A percentile compares a stretch with the other conserved stretches of the same genome.
Conservation (phyloP, 2,329 filamentous ascomycete genomes). For the Fusarium dlaminii region DNA sequence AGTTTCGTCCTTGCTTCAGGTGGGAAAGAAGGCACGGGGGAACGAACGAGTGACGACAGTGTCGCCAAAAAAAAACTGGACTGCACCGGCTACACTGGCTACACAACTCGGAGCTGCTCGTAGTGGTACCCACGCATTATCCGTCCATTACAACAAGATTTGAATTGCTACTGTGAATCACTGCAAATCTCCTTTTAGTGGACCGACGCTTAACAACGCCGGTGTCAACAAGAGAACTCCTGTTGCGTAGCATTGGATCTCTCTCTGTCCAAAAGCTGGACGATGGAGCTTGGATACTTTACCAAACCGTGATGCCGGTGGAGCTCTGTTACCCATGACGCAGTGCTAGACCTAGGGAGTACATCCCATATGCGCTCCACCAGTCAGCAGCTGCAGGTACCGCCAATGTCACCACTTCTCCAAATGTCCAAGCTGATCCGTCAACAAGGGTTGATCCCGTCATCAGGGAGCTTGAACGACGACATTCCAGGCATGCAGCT, state of each 20-base stretch:
- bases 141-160: background rate
- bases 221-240: constrained; percentile 7
- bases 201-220: constrained; percentile 19
- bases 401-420: constrained; percentile 23
- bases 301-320: constrained; percentile 30
- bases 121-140: background rate
- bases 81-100: background rate
- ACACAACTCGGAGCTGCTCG: background rate
- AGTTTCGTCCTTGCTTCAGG: constrained; percentile 22
- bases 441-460: constrained; percentile 28
- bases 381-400: constrained; percentile 16
- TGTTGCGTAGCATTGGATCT: background rate
- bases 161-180: background rate
- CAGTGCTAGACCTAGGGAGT: constrained; percentile 25
- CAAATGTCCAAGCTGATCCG: constrained; percentile 24
- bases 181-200: constrained; percentile 9
- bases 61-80: constrained; percentile 31
- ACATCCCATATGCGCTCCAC: constrained; percentile 3
- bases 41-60: constrained; percentile 29
- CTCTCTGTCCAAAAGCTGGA: constrained; percentile 18
- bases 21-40: constrained; percentile 8
- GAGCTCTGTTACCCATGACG: constrained; percentile 38
- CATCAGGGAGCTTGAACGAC: constrained; percentile 31
- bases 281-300: constrained; percentile 30
- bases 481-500: constrained; percentile 24